Base-by-base conservation (phyloP, 2,329 filamentous ascomycete genomes). In the Arthrobotrys iridis region DNA sequence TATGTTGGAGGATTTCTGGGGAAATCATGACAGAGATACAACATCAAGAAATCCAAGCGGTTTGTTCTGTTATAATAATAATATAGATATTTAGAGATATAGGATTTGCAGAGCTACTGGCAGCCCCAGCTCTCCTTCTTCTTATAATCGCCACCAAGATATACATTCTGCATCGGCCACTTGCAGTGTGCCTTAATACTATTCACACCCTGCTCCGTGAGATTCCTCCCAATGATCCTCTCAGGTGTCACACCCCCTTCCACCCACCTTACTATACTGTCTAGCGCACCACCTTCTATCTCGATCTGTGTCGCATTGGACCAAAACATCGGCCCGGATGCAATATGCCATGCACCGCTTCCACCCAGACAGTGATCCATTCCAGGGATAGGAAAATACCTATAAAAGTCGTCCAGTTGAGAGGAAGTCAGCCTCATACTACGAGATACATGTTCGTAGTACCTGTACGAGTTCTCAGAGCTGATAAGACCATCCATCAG, bases 201-300 rank as follows among this genome's bases (percentile, higher is more conserved):
- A 6, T 13, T 37, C 13, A 6, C 33, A 37, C 33, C 33, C 33
- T 37, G n/a, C n/a, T 37, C 33, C 13, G 20, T 13, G n/a, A 60
- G 4, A 7, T 7, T 18, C 13, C 15, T 4, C 11, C 55, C 55
- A 4, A 81, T 78, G 33, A 83, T 77, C 15, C 78, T 72, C 43
- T 80, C 78, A 0, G 80, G 80, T 3, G 79, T 80, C 6, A 75
- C 79, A 0, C 82, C 83, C 11, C 83, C 79, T 77, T 86, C 85
- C 1, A 85, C 84, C 84, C 85, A 86, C 26, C 80, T 77, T 26
- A 86, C 82, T 67, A 87, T 80, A 5, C 85, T 83, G 76, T 83
- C 80, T 41, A 87, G 81, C 20, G 45, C 46, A 7, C 55, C 55
- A 7, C 35, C 35, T 3, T 60, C 35, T 5, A 6, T 13, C 4